Evolutionary conservation across 1,284 basidiomycete species (phyloP), one percentile per base, ranked within the genome.

Genomic region (Papiliotrema flavescens): DNA sequence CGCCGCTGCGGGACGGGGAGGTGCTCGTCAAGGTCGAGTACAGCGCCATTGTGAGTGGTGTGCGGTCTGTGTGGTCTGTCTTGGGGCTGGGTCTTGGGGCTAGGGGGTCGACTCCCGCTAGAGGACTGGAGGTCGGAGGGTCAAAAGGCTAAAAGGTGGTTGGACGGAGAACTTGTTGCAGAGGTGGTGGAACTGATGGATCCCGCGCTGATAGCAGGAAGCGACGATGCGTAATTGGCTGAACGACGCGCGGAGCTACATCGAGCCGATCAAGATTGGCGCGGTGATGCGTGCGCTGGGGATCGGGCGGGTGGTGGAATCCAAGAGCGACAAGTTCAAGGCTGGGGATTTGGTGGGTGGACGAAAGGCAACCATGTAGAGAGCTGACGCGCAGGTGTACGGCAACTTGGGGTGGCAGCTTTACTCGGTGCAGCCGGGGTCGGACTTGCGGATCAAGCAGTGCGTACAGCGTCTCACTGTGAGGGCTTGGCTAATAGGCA

Each of bases 201-300:
- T 32, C 6, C 11, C 11, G 28, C 28, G 40, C 37, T 36, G 3
- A 43, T 20, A n/a, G n/a, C 54, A 71, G 70, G 90, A 92, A 67
- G 88, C 90, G 34, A 88, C 88, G 0, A 91, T 92, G 89, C 83
- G 90, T 35, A 86, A 84, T 11, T 94, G 87, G 82, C 68, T 95
- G 49, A 83, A 82, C 56, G 87, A 90, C 68, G 71, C 67, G 19
- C 80, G 87, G 48, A 85, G 69, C 23, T 80, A 80, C 62, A 64
- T 80, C 34, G 74, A 75, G 3, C 79, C 80, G 8, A 89, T 94
- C 11, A 77, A 89, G 74, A 86, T 94, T 57, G 88, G 88, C 23
- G 88, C 85, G 71, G 84, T 85, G 24, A 80, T 95, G 91, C 83
- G 91, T 24, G 84, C 87, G 0, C 60, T 63, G 2, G 88, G 83